Conservation (phyloP, 2,329 filamentous ascomycete genomes). For the Trichoderma sp. region DNA sequence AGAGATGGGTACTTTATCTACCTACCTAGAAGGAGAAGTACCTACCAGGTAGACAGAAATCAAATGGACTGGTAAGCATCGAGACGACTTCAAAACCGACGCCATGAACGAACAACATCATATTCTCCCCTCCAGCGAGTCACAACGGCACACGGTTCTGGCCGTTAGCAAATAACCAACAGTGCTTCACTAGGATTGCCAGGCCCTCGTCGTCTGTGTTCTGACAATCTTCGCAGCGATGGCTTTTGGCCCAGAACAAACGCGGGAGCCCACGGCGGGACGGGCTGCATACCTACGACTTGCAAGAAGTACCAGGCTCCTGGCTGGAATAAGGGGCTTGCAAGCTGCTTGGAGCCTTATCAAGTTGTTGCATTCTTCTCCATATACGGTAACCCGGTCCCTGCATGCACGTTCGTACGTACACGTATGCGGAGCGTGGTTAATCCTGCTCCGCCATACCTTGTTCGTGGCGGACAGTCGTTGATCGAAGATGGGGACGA, state of each 20-base stretch:
- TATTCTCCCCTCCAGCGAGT: neutral
- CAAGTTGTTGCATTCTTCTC: neutral
- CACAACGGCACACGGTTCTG: neutral
- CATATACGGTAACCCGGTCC: neutral
- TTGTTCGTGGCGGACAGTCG: no score
- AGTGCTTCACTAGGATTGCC: neutral
- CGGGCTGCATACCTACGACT: neutral
- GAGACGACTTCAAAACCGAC: neutral
- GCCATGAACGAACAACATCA: neutral
- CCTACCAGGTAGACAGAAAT: neutral
- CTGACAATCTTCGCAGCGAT: neutral
- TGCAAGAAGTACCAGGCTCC: neutral
- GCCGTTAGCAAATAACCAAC: conserved; percentile 6
- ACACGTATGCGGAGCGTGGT: neutral
- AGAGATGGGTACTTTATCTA: no score
- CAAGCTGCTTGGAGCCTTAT: neutral
- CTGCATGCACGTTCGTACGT: neutral
- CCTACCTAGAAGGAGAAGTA: neutral
- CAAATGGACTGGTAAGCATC: neutral
- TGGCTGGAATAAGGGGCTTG: neutral
- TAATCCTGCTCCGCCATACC: neutral
- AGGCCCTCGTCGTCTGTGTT: neutral
- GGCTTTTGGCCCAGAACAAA: no score
- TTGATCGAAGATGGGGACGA: no score
- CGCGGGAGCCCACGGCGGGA: neutral